Conservation (phyloP, 345 rosid species). For the Barbarea vulgaris region DNA sequence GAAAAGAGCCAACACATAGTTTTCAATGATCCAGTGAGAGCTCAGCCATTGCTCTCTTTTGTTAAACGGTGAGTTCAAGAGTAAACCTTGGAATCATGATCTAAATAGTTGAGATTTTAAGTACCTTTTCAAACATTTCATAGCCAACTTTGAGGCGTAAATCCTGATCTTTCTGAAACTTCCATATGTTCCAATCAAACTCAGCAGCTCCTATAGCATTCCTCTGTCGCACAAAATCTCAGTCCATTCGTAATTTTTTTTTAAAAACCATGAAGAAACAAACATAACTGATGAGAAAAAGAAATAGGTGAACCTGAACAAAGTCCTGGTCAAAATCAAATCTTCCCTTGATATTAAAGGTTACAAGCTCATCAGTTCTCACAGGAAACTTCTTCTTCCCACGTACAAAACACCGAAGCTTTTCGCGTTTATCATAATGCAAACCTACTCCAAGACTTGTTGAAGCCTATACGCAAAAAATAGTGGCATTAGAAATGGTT, state of each 20-base stretch:
- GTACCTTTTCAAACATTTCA: slow-evolving; percentile 75
- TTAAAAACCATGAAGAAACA: not conserved
- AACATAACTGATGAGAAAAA: not conserved
- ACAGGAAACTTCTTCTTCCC: slow-evolving; percentile 75
- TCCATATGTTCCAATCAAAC: slow-evolving; percentile 65
- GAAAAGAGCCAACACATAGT: not conserved
- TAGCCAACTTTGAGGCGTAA: slow-evolving; percentile 78
- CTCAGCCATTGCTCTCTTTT: not conserved
- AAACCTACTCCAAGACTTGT: slow-evolving; percentile 72
- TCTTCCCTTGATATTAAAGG: slow-evolving; percentile 75
- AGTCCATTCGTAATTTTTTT: not conserved
- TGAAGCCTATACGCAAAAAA: slow-evolving; percentile 42
- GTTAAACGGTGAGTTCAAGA: slow-evolving; percentile 12
- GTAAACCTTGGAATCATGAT: not conserved
- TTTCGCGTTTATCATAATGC: slow-evolving; percentile 64
- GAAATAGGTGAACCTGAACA: slow-evolving; percentile 50
- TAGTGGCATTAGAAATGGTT: not conserved
- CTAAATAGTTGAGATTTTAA: not conserved
- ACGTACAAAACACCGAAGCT: slow-evolving; percentile 57
- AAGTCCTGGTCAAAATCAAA: slow-evolving; percentile 69
- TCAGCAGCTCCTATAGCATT: slow-evolving; percentile 79
- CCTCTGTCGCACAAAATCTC: slow-evolving; percentile 51
- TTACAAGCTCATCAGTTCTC: slow-evolving; percentile 49
- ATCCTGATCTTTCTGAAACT: slow-evolving; percentile 84
- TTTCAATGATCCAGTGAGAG: slow-evolving; percentile 5